Conservation (phyloP, 257 asterid species). For the Jasminum sambac region DNA sequence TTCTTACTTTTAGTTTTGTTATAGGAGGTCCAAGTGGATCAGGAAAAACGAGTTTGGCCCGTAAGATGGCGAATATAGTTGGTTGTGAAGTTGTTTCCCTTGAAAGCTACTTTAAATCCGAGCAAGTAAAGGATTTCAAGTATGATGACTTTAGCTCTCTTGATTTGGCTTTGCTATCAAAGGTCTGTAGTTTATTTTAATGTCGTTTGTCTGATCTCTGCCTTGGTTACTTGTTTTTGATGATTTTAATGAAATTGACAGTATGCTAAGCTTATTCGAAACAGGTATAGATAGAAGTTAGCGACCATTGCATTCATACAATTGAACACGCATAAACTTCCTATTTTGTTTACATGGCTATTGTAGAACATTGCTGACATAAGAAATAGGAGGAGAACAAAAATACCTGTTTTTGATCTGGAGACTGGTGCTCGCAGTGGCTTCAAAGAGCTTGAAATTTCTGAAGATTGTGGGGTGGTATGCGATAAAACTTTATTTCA, state of each 20-base stretch:
- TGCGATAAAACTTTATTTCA: slow-evolving; percentile 18
- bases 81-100: slow-evolving; percentile 99
- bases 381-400: slow-evolving; percentile 71
- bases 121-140: slow-evolving; percentile 84
- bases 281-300: slow-evolving; percentile 13
- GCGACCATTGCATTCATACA: slow-evolving; percentile 10
- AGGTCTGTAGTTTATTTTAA: slow-evolving; percentile 52
- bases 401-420: slow-evolving; percentile 85
- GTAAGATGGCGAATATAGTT: slow-evolving; percentile 96
- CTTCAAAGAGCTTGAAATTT: slow-evolving; percentile 85
- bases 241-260: slow-evolving; percentile 9
- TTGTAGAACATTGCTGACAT: slow-evolving; percentile 85
- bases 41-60: slow-evolving; percentile 98
- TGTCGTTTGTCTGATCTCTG: slow-evolving; percentile 21
- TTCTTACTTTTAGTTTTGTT: slow-evolving; percentile 24
- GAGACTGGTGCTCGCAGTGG: slow-evolving; percentile 91
- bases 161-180: slow-evolving; percentile 87
- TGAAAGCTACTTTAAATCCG: slow-evolving; percentile 90
- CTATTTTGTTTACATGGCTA: slow-evolving; percentile 23
- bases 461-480: slow-evolving; percentile 99
- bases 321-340: slow-evolving; percentile 4
- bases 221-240: neutral
- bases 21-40: slow-evolving; percentile 99
- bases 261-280: slow-evolving; percentile 18
- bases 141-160: slow-evolving; percentile 93